Base-by-base conservation (phyloP, 805 yeast genomes). In the Wickerhamiella galacta region DNA sequence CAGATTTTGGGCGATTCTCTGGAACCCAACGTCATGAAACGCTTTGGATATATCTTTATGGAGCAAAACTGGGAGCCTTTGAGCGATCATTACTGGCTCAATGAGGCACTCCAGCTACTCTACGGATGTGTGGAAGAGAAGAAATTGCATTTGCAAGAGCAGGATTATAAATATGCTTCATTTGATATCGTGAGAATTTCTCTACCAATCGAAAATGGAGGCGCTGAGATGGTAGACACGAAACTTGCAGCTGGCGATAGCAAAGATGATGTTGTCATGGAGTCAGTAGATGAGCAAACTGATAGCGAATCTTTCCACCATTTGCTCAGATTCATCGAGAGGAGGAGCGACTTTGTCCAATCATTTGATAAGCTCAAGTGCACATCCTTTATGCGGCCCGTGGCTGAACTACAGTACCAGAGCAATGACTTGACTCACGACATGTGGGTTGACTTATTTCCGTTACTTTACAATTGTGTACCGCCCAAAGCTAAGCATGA, bases 11-110 rank as follows among this genome's bases (percentile, higher is more conserved):
- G 75, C 51, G 67, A 67, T 28, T 78, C 93, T 42, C 58, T 90
- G 39, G 95, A 85, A 39, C 66, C 62, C 32, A 83, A 79, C 42
- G 64, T 83, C 16, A 68, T 70, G 43, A 82, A 80, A 51, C 64
- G 98, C 37, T 59, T 90, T 22, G 72, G 75, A 41, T 92, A 92
- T 45, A 75, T 87, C 6, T 68, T 92, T n/a, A 62, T 87, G 24
- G 96, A 90, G 46, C 99, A 90, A 52, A 87, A 82, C 47, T 90
- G 99, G 99, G 99, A 90, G 50, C 77, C 70, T 42, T 59, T 90
- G 24, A 85, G 93, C 1, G 98, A 90, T 43, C 79, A 78, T 46
- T 79, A 83, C 26, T 90, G 98, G 98, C 57, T 87, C 39, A 82
- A 82, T 51, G 96, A 87, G 52, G 96, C 94, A 0, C 61, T 81